Conservation (phyloP, 2,329 filamentous ascomycete genomes). For the Aspergillus oerlinghausenensis region DNA sequence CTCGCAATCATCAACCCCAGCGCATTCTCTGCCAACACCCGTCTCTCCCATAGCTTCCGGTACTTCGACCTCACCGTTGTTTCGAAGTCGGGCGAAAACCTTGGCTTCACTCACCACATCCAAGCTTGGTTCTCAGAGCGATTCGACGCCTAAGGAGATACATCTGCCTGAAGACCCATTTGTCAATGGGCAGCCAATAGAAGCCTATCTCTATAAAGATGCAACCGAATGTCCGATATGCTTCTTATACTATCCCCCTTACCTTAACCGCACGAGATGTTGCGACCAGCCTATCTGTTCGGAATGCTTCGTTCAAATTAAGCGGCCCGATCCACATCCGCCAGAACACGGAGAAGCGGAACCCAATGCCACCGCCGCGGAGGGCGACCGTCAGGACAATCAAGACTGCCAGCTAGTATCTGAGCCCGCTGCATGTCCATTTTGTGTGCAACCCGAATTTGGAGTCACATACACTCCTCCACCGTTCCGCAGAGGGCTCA, state of each 20-base stretch:
- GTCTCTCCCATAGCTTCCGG: constrained; percentile 51
- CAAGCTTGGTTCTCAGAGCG: constrained; percentile 67
- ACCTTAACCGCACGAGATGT: constrained; percentile 88
- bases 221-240: constrained; percentile 91
- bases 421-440: constrained; percentile 87
- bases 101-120: constrained; percentile 74
- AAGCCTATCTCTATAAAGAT: constrained; percentile 91
- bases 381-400: constrained; percentile 30
- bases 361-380: constrained; percentile 31
- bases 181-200: constrained; percentile 89
- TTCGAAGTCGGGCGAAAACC: constrained; percentile 83
- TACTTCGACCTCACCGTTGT: constrained; percentile 52
- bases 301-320: constrained; percentile 98
- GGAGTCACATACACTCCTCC: constrained; percentile 93
- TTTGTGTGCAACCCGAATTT: constrained; percentile 91
- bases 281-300: constrained; percentile 97
- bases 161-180: constrained; percentile 75
- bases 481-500: constrained; percentile 77
- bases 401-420: constrained; percentile 68
- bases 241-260: constrained; percentile 91
- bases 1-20: constrained; percentile 59
- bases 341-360: constrained; percentile 65
- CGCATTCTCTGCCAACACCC: constrained; percentile 58
- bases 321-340: constrained; percentile 83
- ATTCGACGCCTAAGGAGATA: constrained; percentile 73